A percentile compares a stretch with the other conserved stretches of the same genome.
phyloP scores from a whole-genome alignment of 495 filamentous ascomycete genomes.

The Aspergillus steynii region DNA sequence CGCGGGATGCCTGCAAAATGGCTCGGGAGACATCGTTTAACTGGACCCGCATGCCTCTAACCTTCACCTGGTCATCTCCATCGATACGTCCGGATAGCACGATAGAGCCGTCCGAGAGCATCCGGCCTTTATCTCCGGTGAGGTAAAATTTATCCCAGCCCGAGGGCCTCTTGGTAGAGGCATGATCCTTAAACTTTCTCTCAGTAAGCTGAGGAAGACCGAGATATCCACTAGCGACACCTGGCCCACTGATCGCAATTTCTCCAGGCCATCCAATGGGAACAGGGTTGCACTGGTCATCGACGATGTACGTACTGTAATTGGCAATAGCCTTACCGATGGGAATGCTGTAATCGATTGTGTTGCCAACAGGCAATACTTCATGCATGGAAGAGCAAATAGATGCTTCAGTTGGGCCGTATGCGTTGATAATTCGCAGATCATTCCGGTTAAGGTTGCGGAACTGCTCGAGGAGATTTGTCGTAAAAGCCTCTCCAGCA shows the following conservation, averaged over 20 bases:
- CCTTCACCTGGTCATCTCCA: constrained; percentile 45
- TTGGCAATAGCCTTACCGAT: constrained; percentile 35
- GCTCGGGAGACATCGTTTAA: constrained; percentile 41
- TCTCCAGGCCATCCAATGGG: constrained; percentile 49
- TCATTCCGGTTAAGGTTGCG: constrained; percentile 10
- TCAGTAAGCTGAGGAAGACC: constrained; percentile 35
- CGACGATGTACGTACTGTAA: constrained; percentile 45
- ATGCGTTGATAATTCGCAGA: constrained; percentile 25
- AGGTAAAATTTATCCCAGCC: constrained; percentile 7
- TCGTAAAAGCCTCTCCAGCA: constrained; percentile 12
- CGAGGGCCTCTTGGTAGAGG: neutral
- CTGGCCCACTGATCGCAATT: constrained; percentile 36
- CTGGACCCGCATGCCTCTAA: constrained; percentile 49
- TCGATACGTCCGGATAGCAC: constrained; percentile 27
- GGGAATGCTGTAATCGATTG: constrained; percentile 2
- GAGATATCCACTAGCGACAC: constrained; percentile 39
- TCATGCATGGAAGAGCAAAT: constrained; percentile 17
- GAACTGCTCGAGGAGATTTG: constrained; percentile 14
- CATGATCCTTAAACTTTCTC: constrained; percentile 21
- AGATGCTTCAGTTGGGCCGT: constrained; percentile 28
- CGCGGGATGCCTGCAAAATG: constrained; percentile 27
- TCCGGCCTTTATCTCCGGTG: constrained; percentile 21
- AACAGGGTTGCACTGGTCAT: constrained; percentile 34
- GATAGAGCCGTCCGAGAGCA: constrained; percentile 30
- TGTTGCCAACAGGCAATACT: neutral